Evolutionary conservation across 139 green algal species (phyloP).

Genomic region (Volvox reticuliferus): DNA sequence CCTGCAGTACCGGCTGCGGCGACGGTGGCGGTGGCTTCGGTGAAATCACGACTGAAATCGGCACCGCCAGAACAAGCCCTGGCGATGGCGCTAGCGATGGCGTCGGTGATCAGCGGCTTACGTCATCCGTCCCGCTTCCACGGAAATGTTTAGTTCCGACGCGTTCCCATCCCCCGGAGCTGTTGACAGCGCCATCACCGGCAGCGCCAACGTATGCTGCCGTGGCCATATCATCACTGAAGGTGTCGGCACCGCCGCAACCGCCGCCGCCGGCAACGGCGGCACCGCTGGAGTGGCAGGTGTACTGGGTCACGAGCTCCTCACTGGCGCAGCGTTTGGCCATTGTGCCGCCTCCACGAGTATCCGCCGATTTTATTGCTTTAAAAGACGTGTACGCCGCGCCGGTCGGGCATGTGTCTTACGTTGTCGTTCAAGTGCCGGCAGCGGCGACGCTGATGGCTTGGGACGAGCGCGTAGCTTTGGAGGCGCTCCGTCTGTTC

Average conservation of each 20-base stretch:
- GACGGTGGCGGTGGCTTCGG: background rate
- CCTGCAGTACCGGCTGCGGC: background rate
- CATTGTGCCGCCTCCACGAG: constrained; percentile 5
- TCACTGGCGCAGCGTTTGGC: background rate
- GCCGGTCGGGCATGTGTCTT: background rate
- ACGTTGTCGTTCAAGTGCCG: constrained; percentile 25
- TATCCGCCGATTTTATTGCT: background rate
- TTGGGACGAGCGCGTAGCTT: constrained; percentile 8
- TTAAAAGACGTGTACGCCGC: constrained; percentile 18
- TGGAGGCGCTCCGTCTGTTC: constrained; percentile 2
- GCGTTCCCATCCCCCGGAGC: background rate
- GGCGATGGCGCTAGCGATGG: too few relatives aligned
- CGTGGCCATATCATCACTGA: too few relatives aligned
- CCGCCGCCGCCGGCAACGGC: background rate
- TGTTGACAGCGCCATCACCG: background rate
- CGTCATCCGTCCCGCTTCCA: too few relatives aligned
- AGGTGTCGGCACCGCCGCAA: background rate
- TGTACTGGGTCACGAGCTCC: background rate
- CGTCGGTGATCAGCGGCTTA: too few relatives aligned
- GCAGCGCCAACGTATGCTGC: background rate
- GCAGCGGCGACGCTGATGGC: background rate
- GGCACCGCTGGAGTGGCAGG: background rate
- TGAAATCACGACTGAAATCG: background rate
- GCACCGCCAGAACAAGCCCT: too few relatives aligned
- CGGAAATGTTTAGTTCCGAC: background rate